phyloP scores from a whole-genome alignment of 2,329 filamentous ascomycete genomes.

The Domatiomyces globalis region DNA sequence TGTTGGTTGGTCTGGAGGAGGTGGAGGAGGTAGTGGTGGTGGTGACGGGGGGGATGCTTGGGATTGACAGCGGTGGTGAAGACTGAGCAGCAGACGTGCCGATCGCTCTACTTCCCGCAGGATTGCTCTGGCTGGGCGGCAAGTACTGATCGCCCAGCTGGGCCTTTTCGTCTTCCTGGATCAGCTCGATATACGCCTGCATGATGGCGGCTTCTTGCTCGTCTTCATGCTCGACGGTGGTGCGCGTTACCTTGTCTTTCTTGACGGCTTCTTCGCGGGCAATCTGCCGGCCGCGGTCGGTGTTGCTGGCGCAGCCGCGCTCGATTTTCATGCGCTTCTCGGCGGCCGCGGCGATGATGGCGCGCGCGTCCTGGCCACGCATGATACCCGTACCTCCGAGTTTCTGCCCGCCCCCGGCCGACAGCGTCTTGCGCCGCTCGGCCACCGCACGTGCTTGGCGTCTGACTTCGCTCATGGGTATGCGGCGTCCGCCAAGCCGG shows the following conservation, averaged over 20 bases:
- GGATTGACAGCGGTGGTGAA: conserved; percentile 25
- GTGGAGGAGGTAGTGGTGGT: background rate
- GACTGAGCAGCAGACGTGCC: conserved; percentile 19
- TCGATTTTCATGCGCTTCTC: conserved; percentile 53
- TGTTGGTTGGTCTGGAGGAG: conserved; percentile 7
- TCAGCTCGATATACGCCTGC: conserved; percentile 70
- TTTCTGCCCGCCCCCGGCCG: conserved; percentile 50
- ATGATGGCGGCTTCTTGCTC: conserved; percentile 80
- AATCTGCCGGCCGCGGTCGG: conserved; percentile 51
- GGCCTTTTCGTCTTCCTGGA: conserved; percentile 61
- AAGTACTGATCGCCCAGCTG: conserved; percentile 44
- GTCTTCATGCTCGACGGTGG: conserved; percentile 73
- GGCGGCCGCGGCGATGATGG: conserved; percentile 56
- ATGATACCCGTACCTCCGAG: conserved; percentile 50
- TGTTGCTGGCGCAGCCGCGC: conserved; percentile 62
- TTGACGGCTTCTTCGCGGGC: conserved; percentile 46
- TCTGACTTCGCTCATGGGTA: conserved; percentile 60
- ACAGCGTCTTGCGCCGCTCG: conserved; percentile 49
- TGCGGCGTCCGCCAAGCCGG: conserved; percentile 51
- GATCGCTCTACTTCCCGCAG: conserved; percentile 29
- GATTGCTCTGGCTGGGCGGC: conserved; percentile 38
- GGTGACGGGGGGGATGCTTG: background rate
- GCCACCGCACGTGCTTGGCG: conserved; percentile 60
- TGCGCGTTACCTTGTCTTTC: conserved; percentile 60
- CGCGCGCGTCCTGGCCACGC: conserved; percentile 55